Conservation (phyloP, 495 filamentous ascomycete genomes). For the Lindgomyces ingoldianus region DNA sequence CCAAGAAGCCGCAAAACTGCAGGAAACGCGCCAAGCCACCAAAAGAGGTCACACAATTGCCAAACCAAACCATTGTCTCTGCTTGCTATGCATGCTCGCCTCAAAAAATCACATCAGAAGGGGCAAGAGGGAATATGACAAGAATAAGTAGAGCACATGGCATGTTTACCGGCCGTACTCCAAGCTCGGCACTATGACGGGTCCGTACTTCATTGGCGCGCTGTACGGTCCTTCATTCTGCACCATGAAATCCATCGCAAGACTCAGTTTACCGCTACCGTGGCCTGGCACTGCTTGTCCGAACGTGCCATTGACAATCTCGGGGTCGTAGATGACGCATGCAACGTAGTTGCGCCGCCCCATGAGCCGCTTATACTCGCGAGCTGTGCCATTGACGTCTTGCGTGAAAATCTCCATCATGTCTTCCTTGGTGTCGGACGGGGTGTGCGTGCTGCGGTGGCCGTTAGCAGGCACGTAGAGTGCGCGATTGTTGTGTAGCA, state of each 20-base stretch:
- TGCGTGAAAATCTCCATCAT: slow-evolving; percentile 99
- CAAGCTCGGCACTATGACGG: slow-evolving; percentile 89
- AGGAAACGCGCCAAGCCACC: background rate
- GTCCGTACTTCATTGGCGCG: slow-evolving; percentile 89
- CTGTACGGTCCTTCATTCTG: slow-evolving; percentile 82
- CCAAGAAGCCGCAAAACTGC: background rate
- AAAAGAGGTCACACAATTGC: background rate
- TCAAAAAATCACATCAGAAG: background rate
- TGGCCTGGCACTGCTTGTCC: slow-evolving; percentile 48
- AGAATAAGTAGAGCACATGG: background rate
- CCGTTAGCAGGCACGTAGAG: slow-evolving; percentile 92
- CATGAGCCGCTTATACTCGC: slow-evolving; percentile 90
- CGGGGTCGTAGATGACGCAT: slow-evolving; percentile 88
- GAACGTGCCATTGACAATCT: slow-evolving; percentile 61
- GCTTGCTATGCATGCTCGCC: slow-evolving; percentile 23
- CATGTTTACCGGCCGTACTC: slow-evolving; percentile 69
- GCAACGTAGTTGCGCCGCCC: slow-evolving; percentile 91
- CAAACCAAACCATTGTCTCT: background rate
- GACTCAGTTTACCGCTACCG: slow-evolving; percentile 69
- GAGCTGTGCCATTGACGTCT: slow-evolving; percentile 74
- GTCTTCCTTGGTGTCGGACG: slow-evolving; percentile 94
- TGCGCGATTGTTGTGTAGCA: slow-evolving; percentile 87
- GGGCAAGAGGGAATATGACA: background rate
- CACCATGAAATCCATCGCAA: slow-evolving; percentile 96
- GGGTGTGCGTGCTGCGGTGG: slow-evolving; percentile 66